Evolutionary conservation across 2,329 filamentous ascomycete genomes (phyloP).

Genomic region (Colletotrichum sp.): DNA sequence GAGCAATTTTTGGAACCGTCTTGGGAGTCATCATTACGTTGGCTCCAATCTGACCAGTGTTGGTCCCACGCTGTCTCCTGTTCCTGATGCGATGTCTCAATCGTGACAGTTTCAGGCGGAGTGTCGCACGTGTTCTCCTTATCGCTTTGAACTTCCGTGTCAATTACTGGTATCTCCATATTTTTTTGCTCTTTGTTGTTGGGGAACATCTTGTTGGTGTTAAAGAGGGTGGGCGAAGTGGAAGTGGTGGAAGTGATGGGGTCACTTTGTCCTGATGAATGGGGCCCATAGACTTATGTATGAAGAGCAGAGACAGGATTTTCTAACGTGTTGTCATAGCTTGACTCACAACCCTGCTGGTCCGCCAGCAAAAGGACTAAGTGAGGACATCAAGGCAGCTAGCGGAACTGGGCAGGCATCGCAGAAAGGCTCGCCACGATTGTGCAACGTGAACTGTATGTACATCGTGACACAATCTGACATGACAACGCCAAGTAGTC

Average conservation of each 20-base stretch:
- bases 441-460: too few species aligned
- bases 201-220: not conserved
- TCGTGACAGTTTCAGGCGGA: not conserved
- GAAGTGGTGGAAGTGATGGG: not conserved
- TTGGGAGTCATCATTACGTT: slow-evolving; percentile 23
- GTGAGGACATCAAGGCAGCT: not conserved
- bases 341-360: not conserved
- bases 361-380: not conserved
- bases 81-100: not conserved
- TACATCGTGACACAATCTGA: not conserved
- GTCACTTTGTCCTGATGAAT: not conserved
- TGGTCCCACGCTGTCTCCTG: not conserved
- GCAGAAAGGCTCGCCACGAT: too few species aligned
- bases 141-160: not conserved
- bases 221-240: not conserved
- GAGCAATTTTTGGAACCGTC: slow-evolving; percentile 32
- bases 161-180: not conserved
- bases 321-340: not conserved
- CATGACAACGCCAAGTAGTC: not conserved
- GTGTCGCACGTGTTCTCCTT: not conserved
- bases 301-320: not conserved
- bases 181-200: not conserved
- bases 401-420: too few species aligned
- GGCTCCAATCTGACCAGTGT: not conserved
- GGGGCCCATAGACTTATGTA: not conserved